phyloP scores from a whole-genome alignment of 2,329 filamentous ascomycete genomes.

The Ophiocordyceps camponoti-floridani region DNA sequence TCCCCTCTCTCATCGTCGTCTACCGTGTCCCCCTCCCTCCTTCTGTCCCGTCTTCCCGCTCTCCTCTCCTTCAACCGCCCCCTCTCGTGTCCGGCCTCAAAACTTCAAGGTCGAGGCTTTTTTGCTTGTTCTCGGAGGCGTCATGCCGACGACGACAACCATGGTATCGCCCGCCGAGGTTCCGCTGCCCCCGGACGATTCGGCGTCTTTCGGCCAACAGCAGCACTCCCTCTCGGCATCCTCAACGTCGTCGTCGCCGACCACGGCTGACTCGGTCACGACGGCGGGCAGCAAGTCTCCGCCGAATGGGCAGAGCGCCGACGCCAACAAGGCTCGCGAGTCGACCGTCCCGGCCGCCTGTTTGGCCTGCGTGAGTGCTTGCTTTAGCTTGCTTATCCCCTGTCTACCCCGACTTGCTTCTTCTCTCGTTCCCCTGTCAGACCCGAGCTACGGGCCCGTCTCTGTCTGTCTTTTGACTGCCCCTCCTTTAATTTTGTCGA shows the following conservation, averaged over 20 bases:
- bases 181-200: slow-evolving; percentile 1
- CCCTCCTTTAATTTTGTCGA: too few species aligned
- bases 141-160: background rate
- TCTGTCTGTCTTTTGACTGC: background rate
- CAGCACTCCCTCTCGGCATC: background rate
- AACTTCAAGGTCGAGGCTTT: background rate
- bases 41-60: background rate
- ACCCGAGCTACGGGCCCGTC: background rate
- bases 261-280: background rate
- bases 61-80: background rate
- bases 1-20: background rate
- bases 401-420: background rate
- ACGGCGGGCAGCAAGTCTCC: slow-evolving; percentile 1
- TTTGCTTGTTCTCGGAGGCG: background rate
- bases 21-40: background rate
- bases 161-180: slow-evolving; percentile 2
- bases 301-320: background rate
- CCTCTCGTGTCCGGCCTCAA: background rate
- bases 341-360: slow-evolving; percentile 31
- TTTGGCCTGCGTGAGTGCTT: slow-evolving; percentile 31
- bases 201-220: background rate
- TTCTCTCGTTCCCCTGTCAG: slow-evolving; percentile 1
- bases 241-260: background rate
- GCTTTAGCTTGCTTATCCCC: background rate
- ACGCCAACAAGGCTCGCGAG: slow-evolving; percentile 8